phyloP scores from a whole-genome alignment of 768 basidiomycete species.

The Pisolithus albus region DNA sequence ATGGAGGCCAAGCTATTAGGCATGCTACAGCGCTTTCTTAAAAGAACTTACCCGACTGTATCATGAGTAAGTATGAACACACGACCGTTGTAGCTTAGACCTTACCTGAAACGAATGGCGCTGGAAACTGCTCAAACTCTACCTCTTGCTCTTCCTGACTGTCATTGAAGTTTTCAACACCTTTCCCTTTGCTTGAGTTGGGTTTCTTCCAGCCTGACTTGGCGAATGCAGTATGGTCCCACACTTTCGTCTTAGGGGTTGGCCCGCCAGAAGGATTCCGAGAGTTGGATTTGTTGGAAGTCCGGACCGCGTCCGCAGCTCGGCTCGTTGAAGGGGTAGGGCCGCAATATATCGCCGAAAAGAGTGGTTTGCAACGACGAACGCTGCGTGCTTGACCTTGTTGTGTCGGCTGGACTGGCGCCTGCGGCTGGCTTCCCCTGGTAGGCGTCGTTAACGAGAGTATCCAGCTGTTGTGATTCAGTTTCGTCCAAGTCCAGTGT shows the following conservation, averaged over 20 bases:
- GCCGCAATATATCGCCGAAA: conserved; percentile 49
- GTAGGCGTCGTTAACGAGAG: conserved; percentile 44
- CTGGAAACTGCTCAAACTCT: conserved; percentile 81
- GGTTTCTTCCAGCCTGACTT: conserved; percentile 63
- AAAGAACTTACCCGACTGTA: conserved; percentile 47
- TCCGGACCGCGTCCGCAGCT: conserved; percentile 19
- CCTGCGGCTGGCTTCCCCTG: conserved; percentile 33
- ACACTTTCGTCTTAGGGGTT: conserved; percentile 66
- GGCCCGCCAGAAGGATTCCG: conserved; percentile 46
- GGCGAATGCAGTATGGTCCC: conserved; percentile 88
- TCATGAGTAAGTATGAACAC: conserved; percentile 8
- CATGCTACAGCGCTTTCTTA: background rate
- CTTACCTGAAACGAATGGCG: conserved; percentile 66
- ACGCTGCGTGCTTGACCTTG: conserved; percentile 22
- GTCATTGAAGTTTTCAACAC: conserved; percentile 35
- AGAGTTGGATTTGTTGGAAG: conserved; percentile 36
- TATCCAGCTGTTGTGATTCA: conserved; percentile 50
- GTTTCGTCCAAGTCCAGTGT: conserved; percentile 51
- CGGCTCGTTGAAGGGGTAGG: conserved; percentile 29
- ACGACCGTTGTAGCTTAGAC: conserved; percentile 8
- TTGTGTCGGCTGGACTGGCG: conserved; percentile 30
- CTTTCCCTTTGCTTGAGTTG: conserved; percentile 47
- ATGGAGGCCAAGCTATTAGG: conserved; percentile 3
- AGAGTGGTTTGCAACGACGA: conserved; percentile 58
- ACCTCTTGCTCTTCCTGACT: conserved; percentile 53